These are phyloP conservation scores for Trichoderma sp. DNA, from an alignment of 2,329 filamentous ascomycete genomes.

Conservation along the genomic window DNA sequence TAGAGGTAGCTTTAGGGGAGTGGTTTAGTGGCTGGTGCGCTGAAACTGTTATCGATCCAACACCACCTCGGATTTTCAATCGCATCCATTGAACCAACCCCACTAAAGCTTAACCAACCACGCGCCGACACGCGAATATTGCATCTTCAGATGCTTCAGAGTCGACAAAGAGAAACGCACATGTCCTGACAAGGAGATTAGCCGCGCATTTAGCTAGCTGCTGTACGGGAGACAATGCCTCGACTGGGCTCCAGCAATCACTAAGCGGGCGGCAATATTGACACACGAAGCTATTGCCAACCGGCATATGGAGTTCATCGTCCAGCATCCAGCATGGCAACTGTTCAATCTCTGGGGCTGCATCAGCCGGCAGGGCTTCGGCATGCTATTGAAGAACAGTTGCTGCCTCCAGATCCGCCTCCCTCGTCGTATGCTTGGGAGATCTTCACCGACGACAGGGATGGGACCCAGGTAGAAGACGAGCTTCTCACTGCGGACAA, in stretches of 20 bases:
- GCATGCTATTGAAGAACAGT: conserved; percentile 76
- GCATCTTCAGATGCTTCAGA: background rate
- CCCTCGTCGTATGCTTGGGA: conserved; percentile 73
- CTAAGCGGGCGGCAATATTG: background rate
- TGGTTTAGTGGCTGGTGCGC: background rate
- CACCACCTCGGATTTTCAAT: conserved; percentile 4
- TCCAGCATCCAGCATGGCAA: conserved; percentile 68
- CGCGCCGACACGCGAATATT: conserved; percentile 18
- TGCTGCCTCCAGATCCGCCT: conserved; percentile 66
- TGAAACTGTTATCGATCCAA: background rate
- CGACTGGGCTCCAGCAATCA: background rate
- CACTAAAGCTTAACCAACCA: conserved; percentile 14
- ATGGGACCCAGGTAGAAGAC: conserved; percentile 57
- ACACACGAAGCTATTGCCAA: background rate
- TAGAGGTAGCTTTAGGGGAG: background rate
- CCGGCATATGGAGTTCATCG: conserved; percentile 33
- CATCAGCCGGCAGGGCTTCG: conserved; percentile 82
- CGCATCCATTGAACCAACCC: conserved; percentile 2
- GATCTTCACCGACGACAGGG: conserved; percentile 45
- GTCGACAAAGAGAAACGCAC: background rate
- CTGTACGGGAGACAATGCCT: background rate
- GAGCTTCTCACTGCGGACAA: conserved; percentile 74
- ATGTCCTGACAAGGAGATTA: background rate
- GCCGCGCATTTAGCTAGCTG: background rate
- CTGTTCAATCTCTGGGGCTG: conserved; percentile 83